Percentiles rank a stretch among this genome's conserved stretches.
Conservation (phyloP, 345 rosid species). For the Erucastrum elatum region DNA sequence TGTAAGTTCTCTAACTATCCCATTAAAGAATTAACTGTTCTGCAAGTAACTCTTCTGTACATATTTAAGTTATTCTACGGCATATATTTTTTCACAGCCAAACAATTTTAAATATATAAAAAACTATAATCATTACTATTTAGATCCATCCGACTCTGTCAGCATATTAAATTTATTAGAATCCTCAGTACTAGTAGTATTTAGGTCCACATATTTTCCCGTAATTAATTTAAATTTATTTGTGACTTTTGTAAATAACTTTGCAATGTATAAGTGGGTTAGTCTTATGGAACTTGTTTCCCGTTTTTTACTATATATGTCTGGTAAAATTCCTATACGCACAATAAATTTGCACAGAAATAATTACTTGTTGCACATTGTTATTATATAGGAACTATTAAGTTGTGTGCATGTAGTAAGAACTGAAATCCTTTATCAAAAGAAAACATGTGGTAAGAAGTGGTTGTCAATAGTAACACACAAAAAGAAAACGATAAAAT, state of each 20-base stretch:
- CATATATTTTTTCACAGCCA: neutral
- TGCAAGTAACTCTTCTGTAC: neutral
- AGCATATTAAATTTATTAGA: neutral
- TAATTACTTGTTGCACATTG: neutral
- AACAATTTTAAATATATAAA: neutral
- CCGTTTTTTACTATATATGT: conserved; percentile 33
- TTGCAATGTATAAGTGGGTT: conserved; percentile 27
- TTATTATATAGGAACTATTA: neutral
- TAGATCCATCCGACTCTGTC: neutral
- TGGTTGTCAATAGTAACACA: neutral
- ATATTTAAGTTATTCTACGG: neutral
- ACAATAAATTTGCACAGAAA: conserved; percentile 21
- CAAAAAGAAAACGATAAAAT: neutral
- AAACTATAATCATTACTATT: neutral
- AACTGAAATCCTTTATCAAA: no score
- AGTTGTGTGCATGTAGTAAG: neutral
- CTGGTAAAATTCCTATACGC: conserved; percentile 18
- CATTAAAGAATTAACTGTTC: neutral
- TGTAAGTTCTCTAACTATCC: neutral
- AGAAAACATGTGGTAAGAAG: neutral
- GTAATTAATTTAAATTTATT: neutral
- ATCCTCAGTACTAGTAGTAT: neutral
- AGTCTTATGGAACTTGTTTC: conserved; percentile 19
- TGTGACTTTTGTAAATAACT: conserved; percentile 9
- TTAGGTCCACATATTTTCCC: neutral